These are phyloP conservation scores for Mycena vitilis DNA, from an alignment of 768 basidiomycete genomes.

Conservation along the genomic window DNA sequence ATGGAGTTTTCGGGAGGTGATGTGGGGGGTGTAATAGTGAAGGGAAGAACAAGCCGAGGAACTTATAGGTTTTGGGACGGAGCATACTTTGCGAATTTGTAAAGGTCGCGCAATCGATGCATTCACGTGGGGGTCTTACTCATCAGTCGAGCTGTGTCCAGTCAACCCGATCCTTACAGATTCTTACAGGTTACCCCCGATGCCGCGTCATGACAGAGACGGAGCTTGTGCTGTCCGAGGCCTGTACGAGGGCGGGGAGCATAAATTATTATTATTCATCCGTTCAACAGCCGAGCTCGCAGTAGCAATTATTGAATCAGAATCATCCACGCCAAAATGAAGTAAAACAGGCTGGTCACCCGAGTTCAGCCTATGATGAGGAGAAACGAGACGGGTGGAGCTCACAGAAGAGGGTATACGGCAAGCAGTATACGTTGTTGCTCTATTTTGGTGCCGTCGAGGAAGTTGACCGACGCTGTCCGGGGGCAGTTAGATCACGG, in stretches of 20 bases:
- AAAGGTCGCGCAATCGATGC: conserved; percentile 1
- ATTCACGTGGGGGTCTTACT: conserved; percentile 1
- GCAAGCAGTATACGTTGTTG: conserved; percentile 91
- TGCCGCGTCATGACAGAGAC: background rate
- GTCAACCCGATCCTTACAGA: background rate
- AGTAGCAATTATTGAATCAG: conserved; percentile 75
- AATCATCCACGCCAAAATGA: conserved; percentile 97
- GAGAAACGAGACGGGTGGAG: conserved; percentile 32
- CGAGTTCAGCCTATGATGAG: conserved; percentile 6
- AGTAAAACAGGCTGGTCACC: conserved; percentile 84
- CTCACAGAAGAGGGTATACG: conserved; percentile 95
- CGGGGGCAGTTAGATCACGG: conserved; percentile 10
- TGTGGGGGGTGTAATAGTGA: background rate
- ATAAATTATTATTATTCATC: conserved; percentile 29
- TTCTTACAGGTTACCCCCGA: background rate
- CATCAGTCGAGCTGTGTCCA: background rate
- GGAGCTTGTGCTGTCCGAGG: background rate
- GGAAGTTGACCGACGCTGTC: conserved; percentile 91
- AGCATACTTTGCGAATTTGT: conserved; percentile 5
- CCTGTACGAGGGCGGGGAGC: background rate
- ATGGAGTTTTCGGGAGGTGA: background rate
- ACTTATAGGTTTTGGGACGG: conserved; percentile 19
- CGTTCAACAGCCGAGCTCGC: background rate
- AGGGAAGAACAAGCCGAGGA: background rate
- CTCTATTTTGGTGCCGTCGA: conserved; percentile 95